Evolutionary conservation across 1,284 basidiomycete genomes (phyloP).

Genomic region (Mycena citricolor): DNA sequence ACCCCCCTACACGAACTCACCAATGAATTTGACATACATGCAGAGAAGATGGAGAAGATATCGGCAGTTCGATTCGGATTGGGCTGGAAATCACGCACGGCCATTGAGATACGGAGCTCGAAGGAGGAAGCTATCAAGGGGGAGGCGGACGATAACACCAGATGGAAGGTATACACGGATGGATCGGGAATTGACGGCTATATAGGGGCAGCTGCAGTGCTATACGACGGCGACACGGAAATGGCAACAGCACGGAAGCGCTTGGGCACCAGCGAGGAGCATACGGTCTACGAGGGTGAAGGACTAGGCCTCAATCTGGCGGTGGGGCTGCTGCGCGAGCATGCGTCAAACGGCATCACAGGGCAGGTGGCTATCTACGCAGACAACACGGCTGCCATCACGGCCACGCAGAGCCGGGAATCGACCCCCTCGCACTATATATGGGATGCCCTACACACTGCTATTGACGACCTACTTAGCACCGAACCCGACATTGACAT

Average conservation of each 20-base stretch:
- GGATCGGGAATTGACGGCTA: slow-evolving; percentile 29
- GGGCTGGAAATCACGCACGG: slow-evolving; percentile 1
- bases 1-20: slow-evolving; percentile 24
- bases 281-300: slow-evolving; percentile 31
- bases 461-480: neutral
- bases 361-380: slow-evolving; percentile 11
- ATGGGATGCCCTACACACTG: slow-evolving; percentile 1
- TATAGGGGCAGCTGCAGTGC: slow-evolving; percentile 32
- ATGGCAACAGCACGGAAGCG: slow-evolving; percentile 9
- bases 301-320: slow-evolving; percentile 24
- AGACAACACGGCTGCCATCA: slow-evolving; percentile 25
- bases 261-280: slow-evolving; percentile 23
- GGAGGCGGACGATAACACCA: slow-evolving; percentile 16
- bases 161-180: slow-evolving; percentile 30
- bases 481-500: neutral
- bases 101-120: neutral
- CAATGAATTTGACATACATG: slow-evolving; percentile 8
- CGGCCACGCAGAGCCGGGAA: slow-evolving; percentile 3
- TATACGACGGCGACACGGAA: slow-evolving; percentile 15
- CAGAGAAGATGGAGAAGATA: slow-evolving; percentile 25
- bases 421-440: slow-evolving; percentile 1
- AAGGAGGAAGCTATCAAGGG: slow-evolving; percentile 20
- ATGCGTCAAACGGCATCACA: neutral
- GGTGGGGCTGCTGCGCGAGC: slow-evolving; percentile 15
- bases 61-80: neutral